Percentiles rank a stretch among this genome's conserved stretches.
Evolutionary conservation across 148 eudicot species (phyloP).

Genomic region (Dysphania ambrosioides): DNA sequence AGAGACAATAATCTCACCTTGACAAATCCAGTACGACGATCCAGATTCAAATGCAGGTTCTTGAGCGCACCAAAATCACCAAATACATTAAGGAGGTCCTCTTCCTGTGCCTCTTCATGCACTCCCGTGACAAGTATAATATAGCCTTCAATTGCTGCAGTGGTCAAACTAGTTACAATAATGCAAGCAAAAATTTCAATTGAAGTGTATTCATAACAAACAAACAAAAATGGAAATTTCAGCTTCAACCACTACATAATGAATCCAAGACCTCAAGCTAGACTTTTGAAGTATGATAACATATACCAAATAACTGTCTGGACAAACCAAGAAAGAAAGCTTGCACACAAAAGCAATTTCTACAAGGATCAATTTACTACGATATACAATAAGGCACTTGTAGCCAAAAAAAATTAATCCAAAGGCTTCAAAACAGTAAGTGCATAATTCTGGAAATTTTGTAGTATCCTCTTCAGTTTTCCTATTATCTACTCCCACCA

Average conservation of each 20-base stretch:
- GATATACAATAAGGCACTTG: background rate
- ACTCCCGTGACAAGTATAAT: constrained; percentile 79
- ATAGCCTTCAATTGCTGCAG: constrained; percentile 96
- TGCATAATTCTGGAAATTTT: background rate
- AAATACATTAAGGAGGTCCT: constrained; percentile 71
- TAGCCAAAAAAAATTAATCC: background rate
- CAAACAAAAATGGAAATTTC: background rate
- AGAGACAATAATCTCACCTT: constrained; percentile 44
- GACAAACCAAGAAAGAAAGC: background rate
- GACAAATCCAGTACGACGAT: constrained; percentile 92
- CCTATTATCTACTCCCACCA: background rate
- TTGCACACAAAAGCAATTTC: background rate
- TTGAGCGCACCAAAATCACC: constrained; percentile 80
- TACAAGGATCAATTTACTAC: background rate
- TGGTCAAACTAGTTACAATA: constrained; percentile 15
- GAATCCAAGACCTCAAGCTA: background rate
- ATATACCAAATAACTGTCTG: background rate
- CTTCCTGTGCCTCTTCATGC: constrained; percentile 92
- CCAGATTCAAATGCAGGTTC: constrained; percentile 90
- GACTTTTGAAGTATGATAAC: background rate
- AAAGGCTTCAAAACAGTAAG: background rate
- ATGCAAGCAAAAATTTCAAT: background rate
- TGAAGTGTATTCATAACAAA: background rate
- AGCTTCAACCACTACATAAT: background rate
- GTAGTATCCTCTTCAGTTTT: background rate